phyloP scores from a whole-genome alignment of 306 rosid genomes.

The Sechiopsis laciniata region DNA sequence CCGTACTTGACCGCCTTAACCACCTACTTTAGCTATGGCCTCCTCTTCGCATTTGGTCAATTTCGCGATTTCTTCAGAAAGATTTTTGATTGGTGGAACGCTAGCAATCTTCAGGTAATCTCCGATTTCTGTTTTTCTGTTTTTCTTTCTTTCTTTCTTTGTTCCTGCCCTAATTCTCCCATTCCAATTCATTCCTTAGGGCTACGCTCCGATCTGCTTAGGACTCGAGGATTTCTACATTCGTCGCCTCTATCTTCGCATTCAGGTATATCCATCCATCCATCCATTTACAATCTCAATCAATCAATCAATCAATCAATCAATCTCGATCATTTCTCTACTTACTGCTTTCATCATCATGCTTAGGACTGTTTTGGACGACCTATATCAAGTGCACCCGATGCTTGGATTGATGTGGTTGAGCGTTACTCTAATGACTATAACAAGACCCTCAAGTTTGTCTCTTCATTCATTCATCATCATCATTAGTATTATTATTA shows the following conservation, averaged over 20 bases:
- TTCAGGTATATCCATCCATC: constrained; percentile 47
- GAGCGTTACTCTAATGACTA: constrained; percentile 85
- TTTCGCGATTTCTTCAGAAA: constrained; percentile 74
- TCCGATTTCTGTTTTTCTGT: not conserved
- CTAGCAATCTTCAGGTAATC: constrained; percentile 60
- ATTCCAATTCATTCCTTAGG: constrained; percentile 27
- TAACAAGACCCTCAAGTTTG: constrained; percentile 77
- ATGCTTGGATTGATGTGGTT: constrained; percentile 95
- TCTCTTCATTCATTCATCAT: not conserved
- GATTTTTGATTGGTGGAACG: constrained; percentile 53
- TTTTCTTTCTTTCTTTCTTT: not conserved
- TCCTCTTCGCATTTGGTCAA: constrained; percentile 84
- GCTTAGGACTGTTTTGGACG: constrained; percentile 88
- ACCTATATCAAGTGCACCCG: constrained; percentile 90
- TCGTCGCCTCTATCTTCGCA: constrained; percentile 77
- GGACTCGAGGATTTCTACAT: constrained; percentile 86
- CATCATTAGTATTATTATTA: no score
- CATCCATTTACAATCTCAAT: not conserved
- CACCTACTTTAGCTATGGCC: constrained; percentile 85
- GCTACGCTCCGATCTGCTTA: constrained; percentile 86
- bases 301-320: no score
- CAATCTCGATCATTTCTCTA: not conserved
- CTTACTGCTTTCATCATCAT: not conserved
- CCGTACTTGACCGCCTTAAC: constrained; percentile 86
- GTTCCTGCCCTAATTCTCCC: not conserved